Base-by-base conservation (phyloP, 352 stramenopile genomes). In the Phytophthora sp. region DNA sequence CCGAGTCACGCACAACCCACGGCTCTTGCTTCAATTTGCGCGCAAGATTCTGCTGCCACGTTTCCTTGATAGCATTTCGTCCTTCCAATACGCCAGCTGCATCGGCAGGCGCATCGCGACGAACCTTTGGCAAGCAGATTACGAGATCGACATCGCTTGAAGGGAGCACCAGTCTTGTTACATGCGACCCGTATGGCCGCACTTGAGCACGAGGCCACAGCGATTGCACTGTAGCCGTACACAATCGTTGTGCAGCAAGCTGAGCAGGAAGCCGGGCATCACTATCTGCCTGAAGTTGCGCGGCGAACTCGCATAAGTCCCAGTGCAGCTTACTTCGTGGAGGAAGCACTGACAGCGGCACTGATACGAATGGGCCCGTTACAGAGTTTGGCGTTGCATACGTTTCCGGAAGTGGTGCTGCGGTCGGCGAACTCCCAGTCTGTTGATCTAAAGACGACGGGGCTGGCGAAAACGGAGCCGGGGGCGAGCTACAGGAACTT, bases 61-160 rank as follows among this genome's bases (percentile, higher is more conserved):
- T 98, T 69, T 99, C 96, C 67, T 99, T 99, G 64, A 99, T 99
- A 15, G 97, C 97, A 74, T 99, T 99, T 63, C 97, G 84, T 35
- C 97, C 97, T 89, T 99, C 97, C 30, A 99, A 69, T 44, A 98
- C 93, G 29, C 97, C 97, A 31, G 96, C 96, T 20, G 96, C 95
- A 44, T 98, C 89, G 11, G 97, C 96, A 33, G 94, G 95, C 8
- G 94, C 95, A 74, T 98, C 97, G 23, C 87, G 86, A 18, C 88
- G 93, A n/a, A 99, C 96, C 65, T 98, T 98, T 29, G 97, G 97
- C n/a, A 99, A 80, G 62, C 95, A 98, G 49, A 99, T 98, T 6
- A 99, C 96, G 38, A 99, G 82, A 71, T 99, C 97, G 15, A 99
- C 77, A 77, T 99, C 97, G 45, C 96, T 99, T 23, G 93, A 98